Conservation (phyloP, 768 basidiomycete genomes). For the Infundibulicybe gibba region DNA sequence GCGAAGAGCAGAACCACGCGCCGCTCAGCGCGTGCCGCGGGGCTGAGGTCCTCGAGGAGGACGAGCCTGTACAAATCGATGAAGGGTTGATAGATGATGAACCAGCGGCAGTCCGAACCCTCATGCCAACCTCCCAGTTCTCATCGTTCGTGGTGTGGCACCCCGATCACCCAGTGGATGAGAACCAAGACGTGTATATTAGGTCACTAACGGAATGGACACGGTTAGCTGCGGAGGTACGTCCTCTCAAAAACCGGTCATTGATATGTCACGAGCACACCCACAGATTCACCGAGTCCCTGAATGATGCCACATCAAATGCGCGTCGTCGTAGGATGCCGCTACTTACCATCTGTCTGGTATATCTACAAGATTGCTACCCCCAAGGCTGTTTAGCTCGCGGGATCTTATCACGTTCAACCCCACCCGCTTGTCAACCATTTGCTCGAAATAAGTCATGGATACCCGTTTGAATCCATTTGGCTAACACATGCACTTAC, state of each 20-base stretch:
- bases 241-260: conserved; percentile 7
- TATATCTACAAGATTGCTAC: too few species aligned
- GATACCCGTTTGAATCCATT: too few species aligned
- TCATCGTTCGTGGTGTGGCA: conserved; percentile 73
- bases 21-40: conserved; percentile 16
- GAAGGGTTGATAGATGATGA: conserved; percentile 16
- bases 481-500: too few species aligned
- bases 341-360: too few species aligned
- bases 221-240: conserved; percentile 56
- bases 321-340: too few species aligned
- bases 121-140: conserved; percentile 54
- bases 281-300: conserved; percentile 18
- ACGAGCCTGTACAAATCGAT: conserved; percentile 21
- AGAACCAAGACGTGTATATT: conserved; percentile 67
- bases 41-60: conserved; percentile 12
- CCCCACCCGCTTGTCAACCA: too few species aligned
- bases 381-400: too few species aligned
- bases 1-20: conserved; percentile 23
- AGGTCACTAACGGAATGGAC: conserved; percentile 73
- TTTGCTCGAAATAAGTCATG: too few species aligned
- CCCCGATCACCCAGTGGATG: conserved; percentile 68
- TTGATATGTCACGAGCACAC: conserved; percentile 1
- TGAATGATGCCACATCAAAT: conserved; percentile 1
- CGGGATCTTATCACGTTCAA: too few species aligned
- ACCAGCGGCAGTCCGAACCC: conserved; percentile 18